A percentile compares a stretch with the other conserved stretches of the same genome.
phyloP scores from a whole-genome alignment of 352 stramenopile species.

The Globisporangium cystogenes region DNA sequence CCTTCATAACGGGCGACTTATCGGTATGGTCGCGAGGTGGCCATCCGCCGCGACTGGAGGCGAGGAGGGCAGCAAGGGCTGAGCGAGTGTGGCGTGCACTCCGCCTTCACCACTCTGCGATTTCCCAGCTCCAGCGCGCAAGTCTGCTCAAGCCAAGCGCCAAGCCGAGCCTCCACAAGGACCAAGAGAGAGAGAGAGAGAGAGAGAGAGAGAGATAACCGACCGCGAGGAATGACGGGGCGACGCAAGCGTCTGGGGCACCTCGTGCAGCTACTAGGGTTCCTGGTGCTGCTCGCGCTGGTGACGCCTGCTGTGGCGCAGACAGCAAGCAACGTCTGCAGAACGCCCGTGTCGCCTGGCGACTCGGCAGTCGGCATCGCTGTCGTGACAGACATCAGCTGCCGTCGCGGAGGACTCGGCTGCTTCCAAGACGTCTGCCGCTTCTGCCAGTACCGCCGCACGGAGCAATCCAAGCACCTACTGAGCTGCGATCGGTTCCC shows the following conservation, averaged over 20 bases:
- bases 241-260: too few relatives aligned
- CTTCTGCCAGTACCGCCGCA: slow-evolving; percentile 14
- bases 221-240: too few relatives aligned
- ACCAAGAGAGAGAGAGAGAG: background rate
- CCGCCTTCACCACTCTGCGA: background rate
- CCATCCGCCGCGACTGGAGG: background rate
- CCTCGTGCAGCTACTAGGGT: too few relatives aligned
- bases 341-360: background rate
- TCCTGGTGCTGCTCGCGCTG: background rate
- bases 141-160: background rate
- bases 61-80: too few relatives aligned
- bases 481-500: slow-evolving; percentile 6
- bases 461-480: slow-evolving; percentile 14
- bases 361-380: slow-evolving; percentile 15
- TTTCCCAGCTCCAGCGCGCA: slow-evolving; percentile 1
- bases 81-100: too few relatives aligned
- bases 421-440: slow-evolving; percentile 19
- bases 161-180: too few relatives aligned
- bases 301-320: background rate
- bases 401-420: slow-evolving; percentile 14
- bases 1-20: too few relatives aligned
- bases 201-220: too few relatives aligned
- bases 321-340: background rate
- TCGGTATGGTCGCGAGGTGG: too few relatives aligned
- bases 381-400: slow-evolving; percentile 12